A percentile compares a stretch with the other conserved stretches of the same genome.
These are phyloP conservation scores for Epichloe gansuensis DNA, from an alignment of 2,329 filamentous ascomycete species.

Conservation along the genomic window DNA sequence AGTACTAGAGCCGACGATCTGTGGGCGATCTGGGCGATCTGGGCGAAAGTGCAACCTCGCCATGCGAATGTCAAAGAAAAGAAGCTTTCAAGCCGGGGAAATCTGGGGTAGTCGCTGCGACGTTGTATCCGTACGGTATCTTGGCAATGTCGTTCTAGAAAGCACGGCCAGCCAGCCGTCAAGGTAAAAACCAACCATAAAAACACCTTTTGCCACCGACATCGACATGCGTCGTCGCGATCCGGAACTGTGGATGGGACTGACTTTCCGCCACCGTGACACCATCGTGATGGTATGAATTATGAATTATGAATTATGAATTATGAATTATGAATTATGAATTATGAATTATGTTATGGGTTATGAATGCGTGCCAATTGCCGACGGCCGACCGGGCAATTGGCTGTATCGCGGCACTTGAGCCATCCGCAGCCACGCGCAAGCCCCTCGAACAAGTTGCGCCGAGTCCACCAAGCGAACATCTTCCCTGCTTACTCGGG, in stretches of 20 bases:
- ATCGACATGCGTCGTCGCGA: too few relatives aligned
- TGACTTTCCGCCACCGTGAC: background rate
- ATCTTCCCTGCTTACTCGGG: background rate
- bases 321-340: too few relatives aligned
- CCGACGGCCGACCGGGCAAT: background rate
- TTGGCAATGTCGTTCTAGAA: background rate
- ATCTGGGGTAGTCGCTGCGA: background rate
- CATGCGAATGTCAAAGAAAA: conserved; percentile 1
- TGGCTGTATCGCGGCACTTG: background rate
- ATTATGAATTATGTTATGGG: too few relatives aligned
- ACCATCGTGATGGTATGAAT: background rate
- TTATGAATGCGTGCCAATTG: background rate
- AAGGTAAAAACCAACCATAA: too few relatives aligned
- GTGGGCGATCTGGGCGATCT: background rate
- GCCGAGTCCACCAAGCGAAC: background rate
- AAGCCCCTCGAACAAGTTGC: background rate
- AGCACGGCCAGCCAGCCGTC: background rate
- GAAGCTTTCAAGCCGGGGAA: background rate
- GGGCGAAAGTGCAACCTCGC: background rate
- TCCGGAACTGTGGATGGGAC: too few relatives aligned
- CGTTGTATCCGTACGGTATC: too few relatives aligned
- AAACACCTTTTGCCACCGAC: too few relatives aligned
- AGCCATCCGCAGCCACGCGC: background rate
- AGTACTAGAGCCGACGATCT: background rate
- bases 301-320: too few relatives aligned